Evolutionary conservation across 176 grass and related monocot species (phyloP).

Genomic region (bread wheat (Triticum aestivum)): IWGSC_CS_RefSeq_v2.1 NC_057802.1:512408670-512409169

Average conservation of each 20-base stretch:
- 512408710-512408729: conserved; percentile 25
- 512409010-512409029: too few relatives aligned
- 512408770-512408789: conserved; percentile 45
- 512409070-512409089: too few relatives aligned
- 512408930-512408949: background rate
- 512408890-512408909: conserved; percentile 3
- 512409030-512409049: too few relatives aligned
- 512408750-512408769: conserved; percentile 24
- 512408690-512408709: conserved; percentile 49
- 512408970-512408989: background rate
- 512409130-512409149: too few relatives aligned
- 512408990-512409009: too few relatives aligned
- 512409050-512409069: too few relatives aligned
- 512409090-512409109: too few relatives aligned
- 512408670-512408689: conserved; percentile 64
- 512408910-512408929: background rate
- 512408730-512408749: background rate
- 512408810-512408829: conserved; percentile 19
- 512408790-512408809: conserved; percentile 37
- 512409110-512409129: too few relatives aligned
- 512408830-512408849: background rate
- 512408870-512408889: conserved; percentile 25
- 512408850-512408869: too few relatives aligned
- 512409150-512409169: too few relatives aligned
- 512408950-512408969: background rate